These are phyloP conservation scores for Gracilariopsis chorda DNA, from an alignment of 23 red algal species.

Conservation along the genomic window DNA sequence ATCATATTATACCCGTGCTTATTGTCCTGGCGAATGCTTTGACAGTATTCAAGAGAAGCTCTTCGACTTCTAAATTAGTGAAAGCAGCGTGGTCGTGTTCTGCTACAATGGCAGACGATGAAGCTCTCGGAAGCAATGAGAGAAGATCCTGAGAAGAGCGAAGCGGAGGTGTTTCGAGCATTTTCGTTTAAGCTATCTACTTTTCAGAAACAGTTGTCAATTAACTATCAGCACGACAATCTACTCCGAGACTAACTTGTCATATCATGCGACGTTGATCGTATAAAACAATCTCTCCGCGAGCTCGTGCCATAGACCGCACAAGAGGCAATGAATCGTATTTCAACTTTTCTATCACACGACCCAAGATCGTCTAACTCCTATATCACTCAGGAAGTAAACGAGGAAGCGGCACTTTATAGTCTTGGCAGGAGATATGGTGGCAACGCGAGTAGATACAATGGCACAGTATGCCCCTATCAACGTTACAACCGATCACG, in stretches of 20 bases:
- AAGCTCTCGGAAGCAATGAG: neutral
- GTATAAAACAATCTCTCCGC: neutral
- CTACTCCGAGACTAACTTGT: slow-evolving; percentile 29
- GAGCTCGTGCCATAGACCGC: neutral
- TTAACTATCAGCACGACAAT: neutral
- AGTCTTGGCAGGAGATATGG: neutral
- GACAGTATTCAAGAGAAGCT: neutral
- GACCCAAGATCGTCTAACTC: slow-evolving; percentile 8
- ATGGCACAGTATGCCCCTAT: neutral
- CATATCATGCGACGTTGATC: neutral
- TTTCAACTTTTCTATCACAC: slow-evolving; percentile 14
- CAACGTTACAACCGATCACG: neutral
- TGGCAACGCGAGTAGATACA: neutral
- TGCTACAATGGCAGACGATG: neutral
- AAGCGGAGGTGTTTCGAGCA: slow-evolving; percentile 15
- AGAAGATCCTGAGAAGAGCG: neutral
- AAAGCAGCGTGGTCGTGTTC: neutral
- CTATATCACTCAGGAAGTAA: neutral
- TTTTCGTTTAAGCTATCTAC: neutral
- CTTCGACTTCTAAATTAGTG: neutral
- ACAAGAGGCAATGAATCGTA: slow-evolving; percentile 1
- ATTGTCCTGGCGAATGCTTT: neutral
- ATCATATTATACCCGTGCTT: neutral
- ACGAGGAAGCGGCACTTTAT: neutral
- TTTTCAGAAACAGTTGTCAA: neutral